Conservation (phyloP, 129 eudicot species). For the Helianthus annuus region HanXRQr2.0-SUNRISE NC_035447.2:59535461-59535960, state of each 20-base stretch:
- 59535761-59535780: too few species aligned
- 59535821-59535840: too few species aligned
- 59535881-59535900: too few species aligned
- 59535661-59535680: neutral
- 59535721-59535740: neutral
- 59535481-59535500: neutral
- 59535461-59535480: constrained; percentile 1
- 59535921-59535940: too few species aligned
- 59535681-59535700: neutral
- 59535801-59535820: too few species aligned
- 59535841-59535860: too few species aligned
- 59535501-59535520: neutral
- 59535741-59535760: too few species aligned
- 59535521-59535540: neutral
- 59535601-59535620: constrained; percentile 7
- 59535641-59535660: neutral
- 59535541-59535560: constrained; percentile 8
- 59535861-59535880: too few species aligned
- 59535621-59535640: neutral
- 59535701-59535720: neutral
- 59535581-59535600: neutral
- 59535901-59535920: too few species aligned
- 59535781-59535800: too few species aligned
- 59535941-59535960: too few species aligned
- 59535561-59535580: constrained; percentile 4